Conservation (phyloP, 345 rosid species). For the Abelmoschus esculentus region DNA sequence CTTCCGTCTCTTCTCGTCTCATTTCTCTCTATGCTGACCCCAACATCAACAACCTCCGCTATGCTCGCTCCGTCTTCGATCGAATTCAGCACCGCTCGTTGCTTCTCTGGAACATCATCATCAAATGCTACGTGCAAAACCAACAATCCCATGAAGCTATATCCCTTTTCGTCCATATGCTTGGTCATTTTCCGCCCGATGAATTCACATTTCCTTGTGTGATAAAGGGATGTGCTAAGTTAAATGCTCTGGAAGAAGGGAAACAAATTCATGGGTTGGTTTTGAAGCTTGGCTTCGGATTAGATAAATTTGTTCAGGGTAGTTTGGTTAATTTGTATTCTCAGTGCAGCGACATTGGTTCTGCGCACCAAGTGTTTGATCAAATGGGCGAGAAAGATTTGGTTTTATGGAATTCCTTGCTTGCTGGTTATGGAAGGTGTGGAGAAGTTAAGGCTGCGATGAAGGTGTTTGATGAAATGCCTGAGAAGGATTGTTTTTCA, state of each 20-base stretch:
- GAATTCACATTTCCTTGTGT: conserved; percentile 45
- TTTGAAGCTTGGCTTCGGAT: conserved; percentile 36
- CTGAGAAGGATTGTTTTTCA: conserved; percentile 30
- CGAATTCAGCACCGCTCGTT: conserved; percentile 21
- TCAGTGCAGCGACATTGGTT: conserved; percentile 31
- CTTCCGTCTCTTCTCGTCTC: conserved; percentile 26
- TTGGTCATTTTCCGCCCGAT: conserved; percentile 29
- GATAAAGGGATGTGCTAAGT: conserved; percentile 43
- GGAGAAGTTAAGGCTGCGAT: conserved; percentile 27
- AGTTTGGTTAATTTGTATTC: conserved; percentile 49
- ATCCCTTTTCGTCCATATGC: conserved; percentile 25
- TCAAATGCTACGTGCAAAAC: conserved; percentile 37
- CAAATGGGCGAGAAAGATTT: background rate
- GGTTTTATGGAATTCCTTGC: background rate
- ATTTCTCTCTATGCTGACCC: conserved; percentile 34
- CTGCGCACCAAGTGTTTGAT: background rate
- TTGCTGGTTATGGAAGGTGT: conserved; percentile 4
- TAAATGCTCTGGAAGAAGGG: conserved; percentile 42
- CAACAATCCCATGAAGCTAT: conserved; percentile 39
- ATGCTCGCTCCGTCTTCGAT: conserved; percentile 44
- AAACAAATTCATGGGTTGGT: conserved; percentile 50
- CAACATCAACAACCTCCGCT: conserved; percentile 27
- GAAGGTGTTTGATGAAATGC: conserved; percentile 39
- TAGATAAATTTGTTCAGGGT: conserved; percentile 46
- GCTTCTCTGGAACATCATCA: conserved; percentile 37